Conservation (phyloP, 371 early-diverging fungal species). For the Nematocida parisii region DNA sequence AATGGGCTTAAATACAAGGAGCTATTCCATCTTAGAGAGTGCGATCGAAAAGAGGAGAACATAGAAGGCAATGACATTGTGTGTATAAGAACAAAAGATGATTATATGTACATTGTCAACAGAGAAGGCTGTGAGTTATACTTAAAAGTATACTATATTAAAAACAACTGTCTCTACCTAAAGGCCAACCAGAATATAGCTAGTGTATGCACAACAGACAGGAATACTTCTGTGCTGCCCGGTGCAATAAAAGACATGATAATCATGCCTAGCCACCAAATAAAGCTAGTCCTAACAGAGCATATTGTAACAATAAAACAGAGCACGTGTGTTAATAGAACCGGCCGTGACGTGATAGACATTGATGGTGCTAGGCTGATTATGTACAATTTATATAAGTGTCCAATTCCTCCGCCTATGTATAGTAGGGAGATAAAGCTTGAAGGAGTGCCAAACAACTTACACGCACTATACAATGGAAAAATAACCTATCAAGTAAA, state of each 20-base stretch:
- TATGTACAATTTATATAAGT: conserved; percentile 14
- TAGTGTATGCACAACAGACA: not conserved
- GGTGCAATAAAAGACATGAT: not conserved
- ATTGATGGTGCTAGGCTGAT: conserved; percentile 30
- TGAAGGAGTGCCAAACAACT: not conserved
- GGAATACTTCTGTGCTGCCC: not conserved
- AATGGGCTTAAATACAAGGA: conserved; percentile 43
- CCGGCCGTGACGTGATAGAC: conserved; percentile 29
- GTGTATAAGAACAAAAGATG: not conserved
- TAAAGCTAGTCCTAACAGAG: not conserved
- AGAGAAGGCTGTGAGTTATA: not conserved
- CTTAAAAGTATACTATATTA: conserved; percentile 49
- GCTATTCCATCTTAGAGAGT: conserved; percentile 25
- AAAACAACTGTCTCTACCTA: conserved; percentile 55
- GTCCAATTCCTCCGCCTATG: conserved; percentile 35
- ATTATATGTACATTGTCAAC: conserved; percentile 45
- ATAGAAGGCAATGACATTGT: conserved; percentile 24
- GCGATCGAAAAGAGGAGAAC: conserved; percentile 16
- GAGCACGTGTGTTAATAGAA: conserved; percentile 23
- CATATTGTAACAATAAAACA: not conserved
- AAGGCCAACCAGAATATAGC: conserved; percentile 9
- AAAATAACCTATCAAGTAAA: not conserved
- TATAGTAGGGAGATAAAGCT: not conserved
- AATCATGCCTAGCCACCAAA: not conserved
- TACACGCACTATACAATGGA: not conserved